Evolutionary conservation across 2,329 filamentous ascomycete species (phyloP).

Genomic region (Sporothrix inflata): DNA sequence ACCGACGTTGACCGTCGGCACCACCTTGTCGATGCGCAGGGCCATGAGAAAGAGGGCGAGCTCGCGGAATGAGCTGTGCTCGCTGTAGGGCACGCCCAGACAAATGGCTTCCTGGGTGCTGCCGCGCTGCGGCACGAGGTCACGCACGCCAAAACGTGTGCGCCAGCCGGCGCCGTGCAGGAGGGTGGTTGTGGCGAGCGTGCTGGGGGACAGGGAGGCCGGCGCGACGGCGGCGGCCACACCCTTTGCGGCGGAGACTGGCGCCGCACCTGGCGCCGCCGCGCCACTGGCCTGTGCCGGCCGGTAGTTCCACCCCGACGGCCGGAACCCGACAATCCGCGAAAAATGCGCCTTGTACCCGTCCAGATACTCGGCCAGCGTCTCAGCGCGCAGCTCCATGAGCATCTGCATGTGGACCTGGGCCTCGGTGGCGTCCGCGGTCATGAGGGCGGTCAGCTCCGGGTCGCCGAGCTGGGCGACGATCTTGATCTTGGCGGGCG

Average conservation of each 20-base stretch:
- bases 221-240: slow-evolving; percentile 53
- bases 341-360: slow-evolving; percentile 80
- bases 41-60: slow-evolving; percentile 91
- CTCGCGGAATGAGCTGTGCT: slow-evolving; percentile 94
- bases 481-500: slow-evolving; percentile 79
- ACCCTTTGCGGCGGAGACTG: slow-evolving; percentile 36
- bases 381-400: slow-evolving; percentile 91
- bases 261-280: background rate
- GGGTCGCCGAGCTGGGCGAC: slow-evolving; percentile 83
- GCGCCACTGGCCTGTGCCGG: slow-evolving; percentile 58
- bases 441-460: slow-evolving; percentile 77
- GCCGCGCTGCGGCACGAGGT: slow-evolving; percentile 80
- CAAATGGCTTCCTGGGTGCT: slow-evolving; percentile 81
- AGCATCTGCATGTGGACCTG: slow-evolving; percentile 98
- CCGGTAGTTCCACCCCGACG: slow-evolving; percentile 92
- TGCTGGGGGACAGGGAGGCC: slow-evolving; percentile 54
- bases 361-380: slow-evolving; percentile 84
- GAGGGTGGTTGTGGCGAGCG: slow-evolving; percentile 54
- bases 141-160: slow-evolving; percentile 68
- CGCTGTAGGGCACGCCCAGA: slow-evolving; percentile 92
- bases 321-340: slow-evolving; percentile 86
- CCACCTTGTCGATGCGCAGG: slow-evolving; percentile 82
- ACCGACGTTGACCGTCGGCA: slow-evolving; percentile 88
- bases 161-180: slow-evolving; percentile 71
- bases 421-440: slow-evolving; percentile 76